Conservation (phyloP, 352 stramenopile genomes). For the Globisporangium apiculatum region DNA sequence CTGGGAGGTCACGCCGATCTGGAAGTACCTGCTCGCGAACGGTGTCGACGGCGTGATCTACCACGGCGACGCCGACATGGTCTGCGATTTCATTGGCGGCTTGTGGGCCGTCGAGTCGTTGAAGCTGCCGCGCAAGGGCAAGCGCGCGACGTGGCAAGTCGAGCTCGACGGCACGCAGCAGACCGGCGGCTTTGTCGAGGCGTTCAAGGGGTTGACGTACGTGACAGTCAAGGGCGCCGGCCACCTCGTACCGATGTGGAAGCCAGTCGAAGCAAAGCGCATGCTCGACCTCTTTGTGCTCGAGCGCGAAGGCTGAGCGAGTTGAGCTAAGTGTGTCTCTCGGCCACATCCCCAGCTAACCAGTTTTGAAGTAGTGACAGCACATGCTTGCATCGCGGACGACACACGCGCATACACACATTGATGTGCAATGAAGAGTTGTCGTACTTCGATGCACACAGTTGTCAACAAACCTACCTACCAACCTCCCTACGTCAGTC, state of each 20-base stretch:
- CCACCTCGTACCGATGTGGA: constrained; percentile 84
- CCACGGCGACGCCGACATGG: constrained; percentile 64
- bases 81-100: constrained; percentile 61
- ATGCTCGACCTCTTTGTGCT: constrained; percentile 70
- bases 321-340: neutral
- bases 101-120: constrained; percentile 67
- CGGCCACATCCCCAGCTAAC: neutral
- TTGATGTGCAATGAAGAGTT: neutral
- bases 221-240: constrained; percentile 88
- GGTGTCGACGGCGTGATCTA: constrained; percentile 59
- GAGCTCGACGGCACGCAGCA: constrained; percentile 31
- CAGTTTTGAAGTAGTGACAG: neutral
- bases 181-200: constrained; percentile 77
- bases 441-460: no score
- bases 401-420: no score
- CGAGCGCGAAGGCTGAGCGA: constrained; percentile 14
- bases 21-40: constrained; percentile 39
- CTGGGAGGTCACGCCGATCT: constrained; percentile 32
- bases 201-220: constrained; percentile 79
- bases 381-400: no score
- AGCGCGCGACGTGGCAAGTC: constrained; percentile 35
- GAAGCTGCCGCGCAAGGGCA: constrained; percentile 29
- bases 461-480: neutral
- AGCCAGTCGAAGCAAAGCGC: constrained; percentile 56
- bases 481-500: neutral